Percentiles rank a stretch among this genome's conserved stretches.
These are phyloP conservation scores for Candida pseudoviswanathii DNA, from an alignment of 1,139 yeast genomes.

Conservation along the genomic window DNA sequence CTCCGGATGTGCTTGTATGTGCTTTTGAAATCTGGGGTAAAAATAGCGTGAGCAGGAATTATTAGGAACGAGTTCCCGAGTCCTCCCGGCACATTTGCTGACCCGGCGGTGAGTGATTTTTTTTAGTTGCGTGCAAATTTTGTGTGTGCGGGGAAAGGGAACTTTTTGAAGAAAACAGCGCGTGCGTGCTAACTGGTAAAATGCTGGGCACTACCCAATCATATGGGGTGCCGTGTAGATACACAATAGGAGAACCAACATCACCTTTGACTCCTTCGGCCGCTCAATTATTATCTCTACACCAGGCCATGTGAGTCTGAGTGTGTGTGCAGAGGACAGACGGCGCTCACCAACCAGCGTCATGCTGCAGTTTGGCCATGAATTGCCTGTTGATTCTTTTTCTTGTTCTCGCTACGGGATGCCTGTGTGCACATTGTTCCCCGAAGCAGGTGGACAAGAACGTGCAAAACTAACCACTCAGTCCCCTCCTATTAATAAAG, in stretches of 20 bases:
- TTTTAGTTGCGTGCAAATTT: neutral
- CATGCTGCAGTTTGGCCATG: neutral
- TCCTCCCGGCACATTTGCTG: neutral
- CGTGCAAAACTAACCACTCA: neutral
- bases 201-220: neutral
- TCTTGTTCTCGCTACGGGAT: too few relatives aligned
- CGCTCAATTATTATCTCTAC: too few relatives aligned
- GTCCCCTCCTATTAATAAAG: neutral
- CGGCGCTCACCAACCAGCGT: neutral
- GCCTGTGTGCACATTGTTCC: too few relatives aligned
- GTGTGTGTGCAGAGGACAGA: neutral
- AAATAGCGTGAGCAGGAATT: conserved; percentile 3
- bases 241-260: too few relatives aligned
- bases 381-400: neutral
- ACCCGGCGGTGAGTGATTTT: conserved; percentile 3
- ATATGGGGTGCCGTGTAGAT: too few relatives aligned
- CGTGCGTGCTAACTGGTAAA: neutral
- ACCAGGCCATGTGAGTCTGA: neutral
- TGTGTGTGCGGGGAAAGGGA: conserved; percentile 7
- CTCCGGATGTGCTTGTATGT: conserved; percentile 1
- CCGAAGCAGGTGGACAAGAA: too few relatives aligned
- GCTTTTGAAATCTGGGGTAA: conserved; percentile 7
- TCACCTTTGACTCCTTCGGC: too few relatives aligned
- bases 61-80: conserved; percentile 3
- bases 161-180: neutral